Evolutionary conservation across 306 rosid species (phyloP), one percentile per base, ranked within the genome.

Genomic region (Cicer cuneatum): DNA sequence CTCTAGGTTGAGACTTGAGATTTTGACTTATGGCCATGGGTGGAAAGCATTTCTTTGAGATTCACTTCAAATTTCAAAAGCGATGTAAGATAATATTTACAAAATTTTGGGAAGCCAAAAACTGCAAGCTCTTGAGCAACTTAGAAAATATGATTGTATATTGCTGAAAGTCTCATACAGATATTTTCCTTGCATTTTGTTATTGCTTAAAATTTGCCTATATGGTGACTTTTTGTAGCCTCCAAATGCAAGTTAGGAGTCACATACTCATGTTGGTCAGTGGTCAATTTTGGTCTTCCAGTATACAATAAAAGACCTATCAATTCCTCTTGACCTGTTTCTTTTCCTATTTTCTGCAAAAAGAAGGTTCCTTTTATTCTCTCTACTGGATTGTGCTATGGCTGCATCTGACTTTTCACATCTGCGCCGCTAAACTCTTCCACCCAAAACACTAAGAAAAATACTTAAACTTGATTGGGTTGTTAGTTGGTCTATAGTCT

Each of bases 111-210:
- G 19, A 29, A 5, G 33, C 33, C 33, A 29, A 29, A 29, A 29
- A 39, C 41, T 62, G 29, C 10, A 40, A 69, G 35, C 38, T 51
- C 18, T 52, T 72, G 10, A 11, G 48, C 10, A 60, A 61, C 43
- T 60, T n/a, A n/a, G 5, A 15, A 38, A 52, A 37, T 15, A 4
- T 74, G 18, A 38, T 68, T 71, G 2, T 58, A 14, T 52, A 38
- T n/a, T 53, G 9, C 71, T 18, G 71, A 19, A 66, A 42, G 18
- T 56, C 67, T 40, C 18, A 40, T 46, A 58, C 35, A 18, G 6
- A 49, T 67, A 40, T 59, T 69, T 80, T 24, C 5, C 16, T 45
- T 37, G 51, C 72, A 29, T n/a, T 48, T 40, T 49, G 35, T 70
- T n/a, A 15, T 52, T 15, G 10, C 46, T 72, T 51, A 12, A 54